Base-by-base conservation (phyloP, 257 asterid species). In the Pogostemon cablin region DNA sequence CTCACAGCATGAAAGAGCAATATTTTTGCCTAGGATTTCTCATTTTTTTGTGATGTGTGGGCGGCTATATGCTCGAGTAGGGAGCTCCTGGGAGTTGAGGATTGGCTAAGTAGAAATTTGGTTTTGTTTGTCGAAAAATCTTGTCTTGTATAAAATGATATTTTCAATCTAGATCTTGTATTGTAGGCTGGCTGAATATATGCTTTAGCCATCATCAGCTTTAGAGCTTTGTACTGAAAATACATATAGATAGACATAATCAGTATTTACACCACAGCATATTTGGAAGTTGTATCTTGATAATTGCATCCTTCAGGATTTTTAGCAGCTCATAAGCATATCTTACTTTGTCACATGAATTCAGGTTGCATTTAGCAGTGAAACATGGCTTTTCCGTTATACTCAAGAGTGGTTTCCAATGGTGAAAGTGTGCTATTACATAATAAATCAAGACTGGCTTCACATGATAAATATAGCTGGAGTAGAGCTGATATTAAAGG, bases 371-470 rank as follows among this genome's bases (percentile, higher is more conserved):
- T 72, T 73, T 74, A 62, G 74, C 79, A 5, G 42, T 76, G 86
- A 80, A 79, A 81, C 71, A 91, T 91, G 97, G 87, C 89, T 54
- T 82, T 81, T 67, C 72, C 88, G 40, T 77, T 83, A 58, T 84
- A 75, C 83, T 85, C 96, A 7, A 83, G 84, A 62, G 80, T 85
- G 69, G 83, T 82, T 79, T 76, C 87, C 3, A 76, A 84, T 57
- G 79, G 84, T 52, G 89, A 81, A 77, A 77, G 83, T 82, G 74
- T 82, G 71, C 71, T 77, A 69, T 77, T 78, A 49, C 77, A 68
- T 48, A 54, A 58, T 55, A 86, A 82, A 75, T 82, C 79, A 12
- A 80, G 62, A 50, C 62, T 68, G 49, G 58, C n/a, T 50, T 55
- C 65, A 59, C 56, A 68, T 67, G 85, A 67, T 56, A 80, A 75